phyloP scores from a whole-genome alignment of 2,329 filamentous ascomycete genomes.

The Ophiocordyceps robertsii region DNA sequence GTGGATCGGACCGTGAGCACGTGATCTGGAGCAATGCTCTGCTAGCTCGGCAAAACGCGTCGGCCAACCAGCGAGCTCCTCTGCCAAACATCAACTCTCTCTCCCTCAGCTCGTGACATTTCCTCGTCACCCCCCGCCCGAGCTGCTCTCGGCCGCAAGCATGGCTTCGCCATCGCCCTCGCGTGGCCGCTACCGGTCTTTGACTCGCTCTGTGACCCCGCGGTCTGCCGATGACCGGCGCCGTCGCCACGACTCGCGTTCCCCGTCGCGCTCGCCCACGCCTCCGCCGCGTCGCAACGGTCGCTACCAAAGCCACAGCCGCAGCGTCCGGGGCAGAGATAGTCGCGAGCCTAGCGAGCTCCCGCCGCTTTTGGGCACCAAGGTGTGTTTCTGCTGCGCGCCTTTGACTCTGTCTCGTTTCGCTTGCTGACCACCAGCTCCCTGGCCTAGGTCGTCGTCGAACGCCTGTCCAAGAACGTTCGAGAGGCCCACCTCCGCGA shows the following conservation, averaged over 20 bases:
- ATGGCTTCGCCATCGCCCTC: slow-evolving; percentile 18
- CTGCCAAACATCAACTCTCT: neutral
- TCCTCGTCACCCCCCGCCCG: neutral
- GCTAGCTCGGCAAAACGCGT: too few relatives aligned
- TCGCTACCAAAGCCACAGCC: slow-evolving; percentile 18
- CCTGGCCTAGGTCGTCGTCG: slow-evolving; percentile 66
- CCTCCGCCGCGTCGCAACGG: slow-evolving; percentile 19
- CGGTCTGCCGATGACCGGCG: slow-evolving; percentile 19
- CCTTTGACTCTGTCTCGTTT: neutral
- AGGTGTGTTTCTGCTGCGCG: slow-evolving; percentile 22
- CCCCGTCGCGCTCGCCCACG: slow-evolving; percentile 17
- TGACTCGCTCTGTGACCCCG: slow-evolving; percentile 20
- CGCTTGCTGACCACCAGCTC: neutral
- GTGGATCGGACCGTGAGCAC: too few relatives aligned
- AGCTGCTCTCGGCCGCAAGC: neutral
- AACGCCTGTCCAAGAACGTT: slow-evolving; percentile 91
- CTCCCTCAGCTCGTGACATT: neutral
- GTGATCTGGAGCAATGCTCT: too few relatives aligned
- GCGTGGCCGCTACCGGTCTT: slow-evolving; percentile 18
- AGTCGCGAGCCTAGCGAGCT: slow-evolving; percentile 23
- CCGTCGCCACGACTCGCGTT: slow-evolving; percentile 20
- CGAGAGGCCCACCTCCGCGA: slow-evolving; percentile 78
- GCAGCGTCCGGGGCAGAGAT: slow-evolving; percentile 16
- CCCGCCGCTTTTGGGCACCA: slow-evolving; percentile 33
- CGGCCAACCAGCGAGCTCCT: too few relatives aligned